A percentile compares a stretch with the other conserved stretches of the same genome.
phyloP scores from a whole-genome alignment of 2,329 filamentous ascomycete genomes.

The Graphilbum ipis-grandicollis region DNA sequence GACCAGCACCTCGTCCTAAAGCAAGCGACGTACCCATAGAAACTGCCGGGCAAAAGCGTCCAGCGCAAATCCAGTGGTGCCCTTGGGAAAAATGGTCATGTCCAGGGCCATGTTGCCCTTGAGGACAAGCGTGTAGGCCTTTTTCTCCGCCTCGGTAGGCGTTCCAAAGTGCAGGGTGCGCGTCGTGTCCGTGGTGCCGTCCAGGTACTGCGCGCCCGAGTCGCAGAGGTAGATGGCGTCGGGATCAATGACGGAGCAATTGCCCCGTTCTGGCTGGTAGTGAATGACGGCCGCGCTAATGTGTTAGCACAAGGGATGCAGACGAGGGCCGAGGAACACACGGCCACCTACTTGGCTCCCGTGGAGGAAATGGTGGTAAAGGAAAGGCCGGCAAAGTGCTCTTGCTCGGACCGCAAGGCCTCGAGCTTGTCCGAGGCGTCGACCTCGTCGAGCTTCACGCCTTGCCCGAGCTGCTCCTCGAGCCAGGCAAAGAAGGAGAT shows the following conservation, averaged over 20 bases:
- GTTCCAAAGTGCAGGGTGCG: slow-evolving; percentile 82
- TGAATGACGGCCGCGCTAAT: slow-evolving; percentile 83
- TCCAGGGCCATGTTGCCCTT: slow-evolving; percentile 90
- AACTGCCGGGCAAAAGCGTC: slow-evolving; percentile 80
- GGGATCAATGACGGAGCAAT: slow-evolving; percentile 70
- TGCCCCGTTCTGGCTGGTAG: slow-evolving; percentile 74
- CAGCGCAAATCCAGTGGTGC: slow-evolving; percentile 82
- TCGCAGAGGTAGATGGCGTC: slow-evolving; percentile 85
- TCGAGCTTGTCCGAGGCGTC: slow-evolving; percentile 85
- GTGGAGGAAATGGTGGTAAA: slow-evolving; percentile 95
- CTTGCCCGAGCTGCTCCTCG: slow-evolving; percentile 70
- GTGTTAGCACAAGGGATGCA: neutral
- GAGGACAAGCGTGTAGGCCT: slow-evolving; percentile 82
- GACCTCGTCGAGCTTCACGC: slow-evolving; percentile 66
- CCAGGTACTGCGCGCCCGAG: slow-evolving; percentile 88
- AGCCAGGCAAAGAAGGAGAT: slow-evolving; percentile 94
- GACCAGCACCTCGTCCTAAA: too few species aligned
- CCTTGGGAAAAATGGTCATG: slow-evolving; percentile 77
- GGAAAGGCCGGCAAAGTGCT: slow-evolving; percentile 75
- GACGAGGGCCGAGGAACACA: too few species aligned
- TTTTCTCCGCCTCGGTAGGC: slow-evolving; percentile 67
- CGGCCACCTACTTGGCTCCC: slow-evolving; percentile 51
- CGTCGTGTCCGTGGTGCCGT: slow-evolving; percentile 93
- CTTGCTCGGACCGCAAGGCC: slow-evolving; percentile 45
- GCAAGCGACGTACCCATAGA: slow-evolving; percentile 62